Evolutionary conservation across 2,329 filamentous ascomycete species (phyloP), one percentile per base, ranked within the genome.

Genomic region (Clonostachys solani): DNA sequence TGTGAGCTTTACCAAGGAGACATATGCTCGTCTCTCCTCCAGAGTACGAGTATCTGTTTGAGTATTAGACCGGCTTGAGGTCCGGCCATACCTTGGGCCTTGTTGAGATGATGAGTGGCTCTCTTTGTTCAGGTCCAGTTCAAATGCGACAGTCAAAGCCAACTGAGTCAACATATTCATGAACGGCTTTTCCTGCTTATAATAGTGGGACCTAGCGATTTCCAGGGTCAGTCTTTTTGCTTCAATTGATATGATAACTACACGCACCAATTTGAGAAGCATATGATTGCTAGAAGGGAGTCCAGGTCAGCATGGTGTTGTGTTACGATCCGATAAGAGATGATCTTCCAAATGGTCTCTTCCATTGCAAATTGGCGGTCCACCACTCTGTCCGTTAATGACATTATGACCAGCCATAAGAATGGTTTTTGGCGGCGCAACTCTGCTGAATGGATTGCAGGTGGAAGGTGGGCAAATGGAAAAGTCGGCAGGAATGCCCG

Each of bases 321-420:
- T 1, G 48, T 43, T 8, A 62, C 36, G 15, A 63, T 48, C 29
- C 57, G 52, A 7, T 54, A 49, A 1, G 56, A 54, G 12, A 64
- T 46, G 2, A 60, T 56, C 8, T 55, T 47, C 47, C 60, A 57
- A 18, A 64, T 50, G 0, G 51, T 52, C 2, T 49, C 49, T 5
- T 55, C 54, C 37, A 62, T 49, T 18, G 47, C 52, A 17, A 56
- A 51, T 35, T 57, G 61, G 49, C 61, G 56, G 41, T 49, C 43
- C 1, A 50, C 47, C 0, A 47, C 48, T 12, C 52, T 60, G 3
- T 56, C 52, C 1, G 52, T 49, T 6, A 69, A 52, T 1, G 61
- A 57, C 60, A 68, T 67, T 13, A 69, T 61, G 12, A 62, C 62
- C 16, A 66, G 48, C 66, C 67, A 71, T 9, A 68, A 49, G 29